These are phyloP conservation scores for Ploettnerulaceae sp. DNA, from an alignment of 2,329 filamentous ascomycete genomes.

Conservation along the genomic window DNA sequence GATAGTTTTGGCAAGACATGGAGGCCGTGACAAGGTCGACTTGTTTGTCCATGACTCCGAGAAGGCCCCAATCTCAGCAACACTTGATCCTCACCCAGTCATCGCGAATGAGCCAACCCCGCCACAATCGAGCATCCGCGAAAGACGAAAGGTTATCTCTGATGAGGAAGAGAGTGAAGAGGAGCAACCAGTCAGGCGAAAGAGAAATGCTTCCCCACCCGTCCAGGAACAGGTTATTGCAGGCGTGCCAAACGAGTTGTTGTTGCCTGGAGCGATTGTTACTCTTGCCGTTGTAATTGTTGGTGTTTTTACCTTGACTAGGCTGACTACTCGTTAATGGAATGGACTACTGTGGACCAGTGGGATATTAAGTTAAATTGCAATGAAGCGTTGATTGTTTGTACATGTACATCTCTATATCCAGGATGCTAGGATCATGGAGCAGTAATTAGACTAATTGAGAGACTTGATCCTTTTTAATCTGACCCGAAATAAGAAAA, in stretches of 20 bases:
- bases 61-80: slow-evolving; percentile 70
- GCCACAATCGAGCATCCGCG: slow-evolving; percentile 47
- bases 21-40: slow-evolving; percentile 86
- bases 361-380: slow-evolving; percentile 9
- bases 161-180: slow-evolving; percentile 52
- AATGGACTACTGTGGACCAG: too few relatives aligned
- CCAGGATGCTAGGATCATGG: slow-evolving; percentile 7
- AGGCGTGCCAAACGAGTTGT: slow-evolving; percentile 88
- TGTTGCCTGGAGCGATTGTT: slow-evolving; percentile 90
- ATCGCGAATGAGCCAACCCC: slow-evolving; percentile 49
- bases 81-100: slow-evolving; percentile 52
- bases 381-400: slow-evolving; percentile 5
- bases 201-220: slow-evolving; percentile 33
- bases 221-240: slow-evolving; percentile 67
- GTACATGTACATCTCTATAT: slow-evolving; percentile 12
- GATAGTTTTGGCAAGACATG: slow-evolving; percentile 73
- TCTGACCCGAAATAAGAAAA: background rate
- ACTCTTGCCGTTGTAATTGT: slow-evolving; percentile 93
- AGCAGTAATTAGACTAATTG: slow-evolving; percentile 6
- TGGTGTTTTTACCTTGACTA: slow-evolving; percentile 84
- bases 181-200: slow-evolving; percentile 40
- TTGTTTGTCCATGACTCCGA: slow-evolving; percentile 93
- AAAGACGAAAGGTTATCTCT: slow-evolving; percentile 42
- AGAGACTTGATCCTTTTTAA: background rate
- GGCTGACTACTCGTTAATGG: slow-evolving; percentile 48